Evolutionary conservation across 2,329 filamentous ascomycete genomes (phyloP), one percentile per base, ranked within the genome.

Genomic region (Penicillium sp.): DNA sequence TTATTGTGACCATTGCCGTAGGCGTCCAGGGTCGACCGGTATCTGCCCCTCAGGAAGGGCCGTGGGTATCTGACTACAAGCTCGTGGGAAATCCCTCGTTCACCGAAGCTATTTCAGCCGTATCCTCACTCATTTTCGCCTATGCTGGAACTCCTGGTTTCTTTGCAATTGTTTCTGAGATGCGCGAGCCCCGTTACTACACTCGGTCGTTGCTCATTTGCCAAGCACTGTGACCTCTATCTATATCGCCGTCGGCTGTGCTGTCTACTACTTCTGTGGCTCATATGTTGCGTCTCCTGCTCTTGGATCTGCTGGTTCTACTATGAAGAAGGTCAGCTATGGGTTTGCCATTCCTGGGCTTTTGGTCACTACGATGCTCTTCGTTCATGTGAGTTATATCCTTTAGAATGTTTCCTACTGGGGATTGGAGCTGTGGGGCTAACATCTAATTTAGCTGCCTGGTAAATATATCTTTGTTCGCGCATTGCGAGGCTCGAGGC

Each of bases 101-200:
- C 63, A 78, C 79, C 2, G 79, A 77, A 4, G 83, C 81, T 13
- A 84, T 86, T 60, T 80, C 79, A 0, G 81, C 83, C 29, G 76
- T 78, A 0, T 76, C 77, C 3, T 83, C 81, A 3, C 85, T 86
- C 58, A 83, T 86, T 70, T 78, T 81, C 52, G 81, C 81, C 4
- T 78, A 77, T 6, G 81, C 82, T 1, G 82, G 81, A 27, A 85
- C 83, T 0, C 80, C 79, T 1, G 81, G 81, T 2, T 87, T 86
- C 64, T 69, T 87, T 2, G 82, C 83, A 3, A 81, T 87, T 57
- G 86, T 87, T 47, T 81, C 80, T 0, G 85, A 87, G 71, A 87
- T 87, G 83, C 74, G 71, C 29, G 74, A 78, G 36, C 84, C 84
- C 0, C 74, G 73, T n/a, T 81, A 85, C 59, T 86, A 81, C 67